These are phyloP conservation scores for Gastrodia elata DNA, from an alignment of 106 monocot species.

Conservation along the genomic window DNA sequence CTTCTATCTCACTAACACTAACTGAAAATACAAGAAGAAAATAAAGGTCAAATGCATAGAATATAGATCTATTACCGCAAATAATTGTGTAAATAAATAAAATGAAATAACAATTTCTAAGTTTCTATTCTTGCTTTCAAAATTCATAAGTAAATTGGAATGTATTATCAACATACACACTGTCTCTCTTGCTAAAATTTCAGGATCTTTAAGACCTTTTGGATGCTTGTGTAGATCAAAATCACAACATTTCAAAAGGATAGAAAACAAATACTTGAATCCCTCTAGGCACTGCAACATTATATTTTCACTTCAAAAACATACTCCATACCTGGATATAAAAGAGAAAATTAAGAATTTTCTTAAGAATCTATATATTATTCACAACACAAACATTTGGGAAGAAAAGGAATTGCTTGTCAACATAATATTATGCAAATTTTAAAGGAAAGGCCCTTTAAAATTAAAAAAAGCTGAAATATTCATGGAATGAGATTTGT, in stretches of 20 bases:
- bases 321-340: slow-evolving; percentile 26
- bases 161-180: slow-evolving; percentile 41
- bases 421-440: neutral
- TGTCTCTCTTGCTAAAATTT: slow-evolving; percentile 56
- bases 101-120: neutral
- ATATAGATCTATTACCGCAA: neutral
- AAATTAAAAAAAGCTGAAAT: neutral
- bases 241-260: slow-evolving; percentile 54
- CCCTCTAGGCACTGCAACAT: slow-evolving; percentile 79
- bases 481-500: neutral
- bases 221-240: slow-evolving; percentile 41
- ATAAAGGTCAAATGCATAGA: slow-evolving; percentile 1
- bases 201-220: slow-evolving; percentile 55
- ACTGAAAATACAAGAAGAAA: slow-evolving; percentile 27
- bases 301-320: slow-evolving; percentile 28
- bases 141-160: slow-evolving; percentile 1
- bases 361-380: neutral
- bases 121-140: neutral
- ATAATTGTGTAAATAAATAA: neutral
- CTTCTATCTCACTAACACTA: slow-evolving; percentile 82
- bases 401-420: neutral
- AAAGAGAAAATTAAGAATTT: neutral
- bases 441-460: neutral
- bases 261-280: slow-evolving; percentile 37
- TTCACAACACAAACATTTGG: neutral